Evolutionary conservation across 2,329 filamentous ascomycete genomes (phyloP).

Genomic region (Fusarium sororula): DNA sequence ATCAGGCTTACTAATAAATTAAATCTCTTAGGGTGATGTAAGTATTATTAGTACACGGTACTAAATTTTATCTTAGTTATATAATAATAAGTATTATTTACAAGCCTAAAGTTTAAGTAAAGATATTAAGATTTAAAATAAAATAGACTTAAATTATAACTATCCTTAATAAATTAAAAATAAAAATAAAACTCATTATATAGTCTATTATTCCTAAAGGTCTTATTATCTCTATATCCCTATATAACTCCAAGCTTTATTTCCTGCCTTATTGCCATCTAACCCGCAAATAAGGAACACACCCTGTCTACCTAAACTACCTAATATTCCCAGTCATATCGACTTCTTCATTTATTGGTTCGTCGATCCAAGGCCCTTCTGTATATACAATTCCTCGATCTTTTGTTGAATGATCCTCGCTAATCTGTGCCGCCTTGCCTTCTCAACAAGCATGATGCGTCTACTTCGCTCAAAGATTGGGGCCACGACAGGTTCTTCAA

Average conservation of each 20-base stretch:
- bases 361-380: neutral
- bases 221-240: neutral
- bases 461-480: neutral
- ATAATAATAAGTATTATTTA: too few species aligned
- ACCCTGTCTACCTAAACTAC: rapidly evolving
- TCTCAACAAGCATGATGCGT: neutral
- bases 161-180: too few species aligned
- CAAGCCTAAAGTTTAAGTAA: too few species aligned
- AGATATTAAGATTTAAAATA: too few species aligned
- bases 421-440: neutral
- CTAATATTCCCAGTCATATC: neutral
- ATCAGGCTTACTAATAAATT: too few species aligned
- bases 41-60: too few species aligned
- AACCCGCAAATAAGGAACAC: neutral
- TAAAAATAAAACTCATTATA: too few species aligned
- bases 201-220: neutral
- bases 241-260: neutral
- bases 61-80: too few species aligned
- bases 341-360: neutral
- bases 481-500: neutral
- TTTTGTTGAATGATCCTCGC: neutral
- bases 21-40: too few species aligned
- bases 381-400: neutral
- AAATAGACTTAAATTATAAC: too few species aligned
- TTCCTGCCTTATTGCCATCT: neutral